These are phyloP conservation scores for Cyclaneusma minus DNA, from an alignment of 2,329 filamentous ascomycete genomes.

Conservation along the genomic window DNA sequence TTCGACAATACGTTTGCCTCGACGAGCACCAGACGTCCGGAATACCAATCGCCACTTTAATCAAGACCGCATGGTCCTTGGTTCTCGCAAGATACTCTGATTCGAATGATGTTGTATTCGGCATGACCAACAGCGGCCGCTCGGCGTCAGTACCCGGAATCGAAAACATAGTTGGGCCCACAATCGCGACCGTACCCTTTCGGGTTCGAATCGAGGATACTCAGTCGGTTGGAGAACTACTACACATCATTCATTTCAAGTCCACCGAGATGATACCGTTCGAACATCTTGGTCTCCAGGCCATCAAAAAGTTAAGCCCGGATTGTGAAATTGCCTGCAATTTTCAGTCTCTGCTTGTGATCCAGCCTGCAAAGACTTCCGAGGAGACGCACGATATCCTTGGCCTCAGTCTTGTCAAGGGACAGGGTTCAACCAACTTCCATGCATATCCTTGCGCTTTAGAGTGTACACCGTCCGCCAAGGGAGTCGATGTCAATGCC, in stretches of 20 bases:
- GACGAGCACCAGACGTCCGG: too few relatives aligned
- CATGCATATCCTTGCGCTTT: too few relatives aligned
- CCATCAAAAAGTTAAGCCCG: conserved; percentile 24
- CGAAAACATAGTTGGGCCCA: conserved; percentile 25
- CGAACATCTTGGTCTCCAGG: conserved; percentile 28
- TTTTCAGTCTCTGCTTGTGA: conserved; percentile 23
- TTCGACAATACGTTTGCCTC: too few relatives aligned
- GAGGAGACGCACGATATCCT: too few relatives aligned
- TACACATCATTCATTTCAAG: conserved; percentile 28
- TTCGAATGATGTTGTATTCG: conserved; percentile 23
- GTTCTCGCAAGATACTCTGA: conserved; percentile 21
- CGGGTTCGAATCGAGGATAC: conserved; percentile 18
- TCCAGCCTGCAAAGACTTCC: conserved; percentile 16
- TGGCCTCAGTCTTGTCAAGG: too few relatives aligned
- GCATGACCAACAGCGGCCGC: conserved; percentile 24
- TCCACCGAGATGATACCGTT: conserved; percentile 31
- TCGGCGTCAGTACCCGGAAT: conserved; percentile 21
- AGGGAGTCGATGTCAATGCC: too few relatives aligned
- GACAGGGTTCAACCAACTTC: too few relatives aligned
- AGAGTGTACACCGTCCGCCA: too few relatives aligned
- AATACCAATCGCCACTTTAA: conserved; percentile 19
- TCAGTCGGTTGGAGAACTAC: conserved; percentile 21
- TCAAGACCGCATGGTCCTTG: conserved; percentile 25
- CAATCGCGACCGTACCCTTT: conserved; percentile 26
- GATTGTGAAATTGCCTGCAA: conserved; percentile 23